phyloP scores from a whole-genome alignment of 2,329 filamentous ascomycete species.

The Fusarium sp. region DNA sequence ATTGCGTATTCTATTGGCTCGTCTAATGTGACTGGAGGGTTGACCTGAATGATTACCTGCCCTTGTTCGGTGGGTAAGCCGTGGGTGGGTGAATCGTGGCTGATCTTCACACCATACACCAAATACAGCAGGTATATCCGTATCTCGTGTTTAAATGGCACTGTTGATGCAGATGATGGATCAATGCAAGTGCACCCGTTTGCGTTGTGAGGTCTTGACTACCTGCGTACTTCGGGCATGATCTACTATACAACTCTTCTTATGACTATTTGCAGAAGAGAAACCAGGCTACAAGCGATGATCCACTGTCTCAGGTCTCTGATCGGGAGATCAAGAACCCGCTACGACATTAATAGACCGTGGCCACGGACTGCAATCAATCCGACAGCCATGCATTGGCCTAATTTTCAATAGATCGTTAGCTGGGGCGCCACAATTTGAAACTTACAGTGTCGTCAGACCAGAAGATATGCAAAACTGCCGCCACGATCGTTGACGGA shows the following conservation, averaged over 20 bases:
- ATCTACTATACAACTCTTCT: slow-evolving; percentile 15
- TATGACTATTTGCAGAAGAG: not conserved
- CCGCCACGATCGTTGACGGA: not conserved
- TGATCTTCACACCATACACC: slow-evolving; percentile 38
- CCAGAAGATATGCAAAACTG: not conserved
- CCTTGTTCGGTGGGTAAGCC: slow-evolving; percentile 26
- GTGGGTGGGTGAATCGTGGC: slow-evolving; percentile 4
- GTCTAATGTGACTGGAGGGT: not conserved
- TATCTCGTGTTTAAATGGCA: slow-evolving; percentile 8
- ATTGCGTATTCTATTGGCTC: slow-evolving; percentile 18
- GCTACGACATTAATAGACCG: slow-evolving; percentile 3
- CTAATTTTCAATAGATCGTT: slow-evolving; percentile 20
- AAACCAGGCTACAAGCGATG: slow-evolving; percentile 9
- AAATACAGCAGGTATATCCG: slow-evolving; percentile 32
- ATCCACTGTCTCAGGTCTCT: slow-evolving; percentile 40
- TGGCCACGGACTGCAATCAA: not conserved
- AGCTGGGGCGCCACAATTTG: slow-evolving; percentile 20
- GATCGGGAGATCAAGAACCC: slow-evolving; percentile 23
- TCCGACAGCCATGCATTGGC: slow-evolving; percentile 4
- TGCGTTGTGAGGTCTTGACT: not conserved
- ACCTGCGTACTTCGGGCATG: not conserved
- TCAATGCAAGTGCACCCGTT: slow-evolving; percentile 3
- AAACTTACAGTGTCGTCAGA: not conserved
- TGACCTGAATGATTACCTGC: slow-evolving; percentile 8
- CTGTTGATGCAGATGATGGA: not conserved